phyloP scores from a whole-genome alignment of 148 eudicot genomes.

The Rhododendron henanense region DNA sequence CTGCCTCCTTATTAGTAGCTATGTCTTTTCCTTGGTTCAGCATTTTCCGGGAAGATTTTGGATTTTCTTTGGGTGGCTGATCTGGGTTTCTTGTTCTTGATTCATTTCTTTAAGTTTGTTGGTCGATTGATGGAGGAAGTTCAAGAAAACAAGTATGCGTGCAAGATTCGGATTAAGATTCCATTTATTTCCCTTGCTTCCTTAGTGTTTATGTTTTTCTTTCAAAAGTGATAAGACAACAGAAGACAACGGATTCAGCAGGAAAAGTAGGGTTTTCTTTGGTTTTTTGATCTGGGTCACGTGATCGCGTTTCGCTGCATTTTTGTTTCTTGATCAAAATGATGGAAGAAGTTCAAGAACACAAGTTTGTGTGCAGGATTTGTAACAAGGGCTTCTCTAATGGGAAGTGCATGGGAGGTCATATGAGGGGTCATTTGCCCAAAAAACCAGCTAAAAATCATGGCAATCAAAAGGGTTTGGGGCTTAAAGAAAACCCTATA shows the following conservation, averaged over 20 bases:
- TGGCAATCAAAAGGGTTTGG: constrained; percentile 12
- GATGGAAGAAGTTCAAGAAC: constrained; percentile 30
- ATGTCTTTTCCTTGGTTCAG: not conserved
- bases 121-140: not conserved
- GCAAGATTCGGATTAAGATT: not conserved
- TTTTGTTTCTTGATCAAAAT: not conserved
- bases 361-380: constrained; percentile 28
- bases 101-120: not conserved
- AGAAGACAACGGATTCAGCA: not conserved
- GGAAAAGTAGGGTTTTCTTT: constrained; percentile 11
- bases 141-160: not conserved
- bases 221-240: not conserved
- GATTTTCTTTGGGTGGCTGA: not conserved
- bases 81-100: not conserved
- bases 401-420: constrained; percentile 45
- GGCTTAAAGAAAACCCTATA: constrained; percentile 32
- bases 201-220: not conserved
- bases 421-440: constrained; percentile 36
- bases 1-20: not conserved
- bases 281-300: constrained; percentile 26
- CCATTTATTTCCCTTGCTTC: constrained; percentile 6
- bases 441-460: constrained; percentile 18
- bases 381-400: constrained; percentile 31
- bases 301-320: constrained; percentile 17
- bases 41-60: not conserved